Conservation (phyloP, 139 green algal species). For the Chlorella vulgaris region DNA sequence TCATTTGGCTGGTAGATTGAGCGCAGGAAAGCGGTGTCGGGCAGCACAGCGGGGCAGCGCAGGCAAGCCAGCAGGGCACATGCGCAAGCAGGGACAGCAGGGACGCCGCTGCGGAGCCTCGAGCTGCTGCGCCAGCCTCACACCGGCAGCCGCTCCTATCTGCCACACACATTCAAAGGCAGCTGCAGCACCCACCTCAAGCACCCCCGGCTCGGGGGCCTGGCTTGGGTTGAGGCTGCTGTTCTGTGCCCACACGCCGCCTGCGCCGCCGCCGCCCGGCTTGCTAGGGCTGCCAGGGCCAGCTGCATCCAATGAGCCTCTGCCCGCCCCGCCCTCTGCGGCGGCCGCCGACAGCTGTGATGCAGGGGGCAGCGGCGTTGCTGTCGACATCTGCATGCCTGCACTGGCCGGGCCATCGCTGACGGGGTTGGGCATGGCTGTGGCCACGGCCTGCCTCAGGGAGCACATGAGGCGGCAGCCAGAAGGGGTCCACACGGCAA, state of each 20-base stretch:
- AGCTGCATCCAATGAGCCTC: not conserved
- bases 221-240: not conserved
- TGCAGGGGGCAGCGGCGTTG: not conserved
- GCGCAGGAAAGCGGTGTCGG: not conserved
- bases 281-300: not conserved
- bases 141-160: too few species aligned
- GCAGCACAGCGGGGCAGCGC: not conserved
- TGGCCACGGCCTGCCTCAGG: slow-evolving; percentile 56
- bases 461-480: slow-evolving; percentile 85
- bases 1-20: not conserved
- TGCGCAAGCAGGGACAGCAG: not conserved
- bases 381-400: not conserved
- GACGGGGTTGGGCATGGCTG: not conserved
- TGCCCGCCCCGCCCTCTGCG: not conserved
- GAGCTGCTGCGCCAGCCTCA: too few species aligned
- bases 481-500: slow-evolving; percentile 78
- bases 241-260: not conserved
- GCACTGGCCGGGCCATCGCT: not conserved
- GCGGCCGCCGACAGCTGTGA: not conserved
- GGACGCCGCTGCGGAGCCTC: not conserved
- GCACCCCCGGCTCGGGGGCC: slow-evolving; percentile 12
- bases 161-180: too few species aligned
- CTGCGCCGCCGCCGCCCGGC: too few species aligned
- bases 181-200: slow-evolving; percentile 20
- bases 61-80: not conserved